A percentile compares a stretch with the other conserved stretches of the same genome.
These are phyloP conservation scores for Chlorella sorokiniana DNA, from an alignment of 139 green algal species.

Conservation along the genomic window DNA sequence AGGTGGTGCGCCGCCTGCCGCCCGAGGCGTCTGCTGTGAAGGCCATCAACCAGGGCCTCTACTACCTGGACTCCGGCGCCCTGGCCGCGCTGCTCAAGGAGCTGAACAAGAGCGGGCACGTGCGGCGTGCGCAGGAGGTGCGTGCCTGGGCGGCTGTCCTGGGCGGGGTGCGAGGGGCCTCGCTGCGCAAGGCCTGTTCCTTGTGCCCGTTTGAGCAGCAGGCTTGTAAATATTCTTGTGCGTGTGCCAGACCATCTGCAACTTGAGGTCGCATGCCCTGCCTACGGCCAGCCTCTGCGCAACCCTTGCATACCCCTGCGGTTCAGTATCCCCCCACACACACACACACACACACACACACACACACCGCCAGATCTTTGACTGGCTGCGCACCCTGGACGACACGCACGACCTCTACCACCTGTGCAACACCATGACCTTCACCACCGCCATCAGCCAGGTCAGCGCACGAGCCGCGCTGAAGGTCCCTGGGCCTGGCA, in stretches of 20 bases:
- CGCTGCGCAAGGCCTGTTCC: no score
- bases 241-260: no score
- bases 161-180: neutral
- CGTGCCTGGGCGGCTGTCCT: neutral
- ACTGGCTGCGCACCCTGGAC: slow-evolving; percentile 77
- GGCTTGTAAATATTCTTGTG: no score
- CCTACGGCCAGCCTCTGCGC: no score
- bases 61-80: slow-evolving; percentile 76
- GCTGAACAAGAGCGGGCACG: slow-evolving; percentile 61
- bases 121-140: slow-evolving; percentile 36
- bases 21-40: slow-evolving; percentile 53
- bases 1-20: slow-evolving; percentile 58
- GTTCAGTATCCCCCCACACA: neutral
- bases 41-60: slow-evolving; percentile 62
- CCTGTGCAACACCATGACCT: slow-evolving; percentile 89
- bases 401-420: slow-evolving; percentile 58
- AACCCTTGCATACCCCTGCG: slow-evolving; percentile 30
- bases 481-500: neutral
- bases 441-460: slow-evolving; percentile 83
- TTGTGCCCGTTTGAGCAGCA: no score
- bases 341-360: neutral
- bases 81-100: slow-evolving; percentile 86
- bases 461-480: no score
- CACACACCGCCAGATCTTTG: slow-evolving; percentile 69
- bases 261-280: no score